These are phyloP conservation scores for Linnemannia hyalina DNA, from an alignment of 192 early-diverging fungal species.

Conservation along the genomic window DNA sequence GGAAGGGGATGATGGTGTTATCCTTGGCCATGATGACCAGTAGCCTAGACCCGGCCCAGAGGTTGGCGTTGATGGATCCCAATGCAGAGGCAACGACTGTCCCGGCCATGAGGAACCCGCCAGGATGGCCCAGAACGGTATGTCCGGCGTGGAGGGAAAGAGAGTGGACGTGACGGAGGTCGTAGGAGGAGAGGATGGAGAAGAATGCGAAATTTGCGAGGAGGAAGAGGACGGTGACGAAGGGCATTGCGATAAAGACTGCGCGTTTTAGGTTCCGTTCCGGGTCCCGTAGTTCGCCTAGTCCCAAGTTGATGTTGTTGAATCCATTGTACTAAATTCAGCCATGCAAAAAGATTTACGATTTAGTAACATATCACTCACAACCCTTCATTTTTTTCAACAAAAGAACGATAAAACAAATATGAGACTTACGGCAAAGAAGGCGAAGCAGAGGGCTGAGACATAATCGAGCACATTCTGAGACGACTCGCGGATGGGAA, in stretches of 20 bases:
- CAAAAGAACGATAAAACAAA: neutral
- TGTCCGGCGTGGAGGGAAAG: constrained; percentile 49
- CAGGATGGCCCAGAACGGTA: constrained; percentile 39
- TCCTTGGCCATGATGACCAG: constrained; percentile 55
- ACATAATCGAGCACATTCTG: constrained; percentile 51
- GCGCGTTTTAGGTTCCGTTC: constrained; percentile 50
- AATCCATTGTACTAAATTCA: constrained; percentile 56
- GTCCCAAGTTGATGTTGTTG: constrained; percentile 58
- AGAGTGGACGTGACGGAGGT: constrained; percentile 53
- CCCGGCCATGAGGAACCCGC: constrained; percentile 43
- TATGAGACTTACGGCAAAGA: constrained; percentile 49
- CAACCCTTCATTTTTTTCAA: too few relatives aligned
- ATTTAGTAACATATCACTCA: neutral
- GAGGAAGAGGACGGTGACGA: constrained; percentile 52
- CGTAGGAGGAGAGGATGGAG: constrained; percentile 50
- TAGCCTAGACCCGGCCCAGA: constrained; percentile 67
- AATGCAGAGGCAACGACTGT: constrained; percentile 49
- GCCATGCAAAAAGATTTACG: neutral
- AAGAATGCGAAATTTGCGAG: constrained; percentile 59
- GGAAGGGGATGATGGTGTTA: constrained; percentile 42
- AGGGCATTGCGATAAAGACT: constrained; percentile 46
- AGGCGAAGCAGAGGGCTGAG: constrained; percentile 51
- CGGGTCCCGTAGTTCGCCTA: constrained; percentile 54
- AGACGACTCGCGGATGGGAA: constrained; percentile 43
- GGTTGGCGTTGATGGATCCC: constrained; percentile 71